These are phyloP conservation scores for Tolypocladium ovalisporum DNA, from an alignment of 2,329 filamentous ascomycete species.

Conservation along the genomic window DNA sequence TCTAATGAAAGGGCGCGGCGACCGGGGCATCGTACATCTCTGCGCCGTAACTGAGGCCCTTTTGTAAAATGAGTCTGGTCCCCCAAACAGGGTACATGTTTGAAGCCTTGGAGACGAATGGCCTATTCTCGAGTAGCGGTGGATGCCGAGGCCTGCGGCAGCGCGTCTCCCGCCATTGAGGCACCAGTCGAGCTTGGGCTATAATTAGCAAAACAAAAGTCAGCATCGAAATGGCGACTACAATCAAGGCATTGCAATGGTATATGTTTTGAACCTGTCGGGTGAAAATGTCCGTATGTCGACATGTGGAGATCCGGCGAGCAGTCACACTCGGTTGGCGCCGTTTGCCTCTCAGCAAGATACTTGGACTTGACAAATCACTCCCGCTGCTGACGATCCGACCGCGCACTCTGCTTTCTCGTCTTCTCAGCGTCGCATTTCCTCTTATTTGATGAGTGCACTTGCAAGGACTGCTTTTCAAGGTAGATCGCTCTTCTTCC, in stretches of 20 bases:
- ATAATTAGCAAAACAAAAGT: neutral
- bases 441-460: conserved; percentile 8
- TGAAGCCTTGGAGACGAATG: neutral
- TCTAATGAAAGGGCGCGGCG: too few relatives aligned
- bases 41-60: neutral
- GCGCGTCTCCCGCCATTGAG: too few relatives aligned
- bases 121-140: too few relatives aligned
- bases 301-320: neutral
- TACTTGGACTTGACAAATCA: neutral
- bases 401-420: neutral
- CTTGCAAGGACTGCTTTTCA: conserved; percentile 5
- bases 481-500: conserved; percentile 6
- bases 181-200: neutral
- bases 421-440: neutral
- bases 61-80: neutral
- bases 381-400: neutral
- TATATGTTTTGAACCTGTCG: too few relatives aligned
- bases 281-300: neutral
- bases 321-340: neutral
- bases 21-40: neutral
- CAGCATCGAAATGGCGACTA: neutral
- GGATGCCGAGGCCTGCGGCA: neutral
- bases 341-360: neutral
- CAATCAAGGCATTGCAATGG: neutral
- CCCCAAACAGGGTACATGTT: too few relatives aligned